Base-by-base conservation (phyloP, 163 green algal species). In the Scenedesmus sp. region DNA sequence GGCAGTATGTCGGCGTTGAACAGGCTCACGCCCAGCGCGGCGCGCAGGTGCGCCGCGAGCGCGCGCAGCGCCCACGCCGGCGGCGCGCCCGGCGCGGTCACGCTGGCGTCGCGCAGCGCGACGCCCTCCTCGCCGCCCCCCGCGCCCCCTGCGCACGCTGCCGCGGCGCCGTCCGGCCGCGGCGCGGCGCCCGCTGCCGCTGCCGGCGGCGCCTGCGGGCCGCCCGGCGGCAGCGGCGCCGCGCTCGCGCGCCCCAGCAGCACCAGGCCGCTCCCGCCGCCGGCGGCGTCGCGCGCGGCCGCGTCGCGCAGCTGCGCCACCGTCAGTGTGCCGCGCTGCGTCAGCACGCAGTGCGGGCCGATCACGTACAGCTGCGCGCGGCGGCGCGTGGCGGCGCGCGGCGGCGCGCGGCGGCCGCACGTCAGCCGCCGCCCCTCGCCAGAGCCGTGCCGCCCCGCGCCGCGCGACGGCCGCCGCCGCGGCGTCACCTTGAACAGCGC, bases 1-100 rank as follows among this genome's bases (percentile, higher is more conserved):
- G 54, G 44, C 14, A 86, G 58, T 7, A 81, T 64, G 60, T 86
- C 81, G 20, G 84, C 70, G 29, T 86, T 86, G 67, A 86, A 86
- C 33, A 86, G 39, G 26, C 34, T 78, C 6, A 86, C 53, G 1
- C 39, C 26, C 53, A 81, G 48, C 22, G 29, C 4, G 15, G 28
- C 15, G 11, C 71, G 31, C 58, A 80, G 13, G 33, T 72, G 48
- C 33, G 45, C 47, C 58, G 71, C 71, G 28, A 80, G 20, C 39
- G 71, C 58, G 58, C 53, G 56, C 58, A 77, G 60, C 4, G 53
- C 29, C 28, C 75, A 81, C 24, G 81, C 44, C 18, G 53, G 75
- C n/a, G 28, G 44, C 15, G 75, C 81, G 4, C 66, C 50, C 11
- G 54, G 50, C 17, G 58, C 47, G 28, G 36, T 48, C 57, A 56